Conservation (phyloP, 73 alveolate genomes). For the Uronychia binucleata region DNA sequence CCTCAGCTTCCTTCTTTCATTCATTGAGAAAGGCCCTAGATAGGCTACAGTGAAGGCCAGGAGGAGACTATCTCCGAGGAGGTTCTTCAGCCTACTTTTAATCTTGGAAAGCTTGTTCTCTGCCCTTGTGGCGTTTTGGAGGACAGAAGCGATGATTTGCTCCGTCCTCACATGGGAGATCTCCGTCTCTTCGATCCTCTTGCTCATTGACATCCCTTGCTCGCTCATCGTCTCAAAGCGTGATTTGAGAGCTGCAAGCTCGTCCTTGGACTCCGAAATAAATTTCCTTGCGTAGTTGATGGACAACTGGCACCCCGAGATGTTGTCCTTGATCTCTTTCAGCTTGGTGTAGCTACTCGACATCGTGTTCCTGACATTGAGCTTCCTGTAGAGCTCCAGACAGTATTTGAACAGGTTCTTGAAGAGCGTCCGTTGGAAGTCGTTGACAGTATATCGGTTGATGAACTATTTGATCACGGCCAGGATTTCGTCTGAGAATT, state of each 20-base stretch:
- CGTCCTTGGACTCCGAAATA: constrained; percentile 33
- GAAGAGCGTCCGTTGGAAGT: constrained; percentile 34
- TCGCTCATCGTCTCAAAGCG: constrained; percentile 12
- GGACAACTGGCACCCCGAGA: constrained; percentile 16
- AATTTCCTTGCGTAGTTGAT: constrained; percentile 40
- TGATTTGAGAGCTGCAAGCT: constrained; percentile 9
- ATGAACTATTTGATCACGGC: constrained; percentile 30
- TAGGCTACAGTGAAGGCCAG: constrained; percentile 53
- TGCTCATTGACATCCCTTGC: constrained; percentile 8
- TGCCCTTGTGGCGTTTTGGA: constrained; percentile 25
- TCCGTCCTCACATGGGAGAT: constrained; percentile 71
- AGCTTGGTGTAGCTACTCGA: constrained; percentile 24
- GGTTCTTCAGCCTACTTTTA: constrained; percentile 29
- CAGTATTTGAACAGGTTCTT: constrained; percentile 34
- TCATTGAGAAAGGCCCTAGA: constrained; percentile 48
- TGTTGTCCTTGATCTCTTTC: constrained; percentile 33
- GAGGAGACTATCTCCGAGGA: constrained; percentile 61
- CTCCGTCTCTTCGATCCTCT: constrained; percentile 49
- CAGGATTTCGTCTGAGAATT: constrained; percentile 22
- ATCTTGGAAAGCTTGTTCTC: constrained; percentile 22
- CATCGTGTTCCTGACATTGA: constrained; percentile 59
- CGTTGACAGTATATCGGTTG: constrained; percentile 21
- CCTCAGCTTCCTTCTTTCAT: constrained; percentile 30
- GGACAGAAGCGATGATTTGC: constrained; percentile 30
- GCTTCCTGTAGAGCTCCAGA: constrained; percentile 42